Evolutionary conservation across 768 basidiomycete genomes (phyloP), one percentile per base, ranked within the genome.

Genomic region (Saitozyma sp.): DNA sequence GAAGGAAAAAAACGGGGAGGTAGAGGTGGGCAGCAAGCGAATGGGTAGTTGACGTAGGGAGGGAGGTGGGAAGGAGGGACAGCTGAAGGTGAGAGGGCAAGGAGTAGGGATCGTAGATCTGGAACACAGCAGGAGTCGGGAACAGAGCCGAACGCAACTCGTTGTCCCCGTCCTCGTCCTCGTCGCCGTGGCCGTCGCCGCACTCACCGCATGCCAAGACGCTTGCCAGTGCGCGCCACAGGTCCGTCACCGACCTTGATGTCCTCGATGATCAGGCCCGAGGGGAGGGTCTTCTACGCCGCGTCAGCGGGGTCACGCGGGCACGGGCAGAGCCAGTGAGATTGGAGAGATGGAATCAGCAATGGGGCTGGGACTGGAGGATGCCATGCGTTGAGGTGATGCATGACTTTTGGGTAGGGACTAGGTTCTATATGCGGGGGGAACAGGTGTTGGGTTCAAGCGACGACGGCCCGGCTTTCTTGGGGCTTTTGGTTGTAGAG

Each of bases 141-240:
- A 29, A 5, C 5, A 29, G 29, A 29, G 29, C 29, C 29, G 29
- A 29, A 29, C 5, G 29, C 29, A 29, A 29, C 29, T 29, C 29
- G 29, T 29, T 4, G 54, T 38, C 54, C 37, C 4, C 19, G 54
- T 38, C 54, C 37, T 16, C 14, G 10, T 38, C 8, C 10, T 39
- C 20, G 3, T 55, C 13, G 9, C 2, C 9, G 29, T 5, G 4
- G 14, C 54, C 20, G 19, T 5, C 29, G 29, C 29, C 29, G 29
- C 10, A 66, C 75, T 58, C 59, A 76, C 71, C 95, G 84, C 88
- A 98, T 90, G 58, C 82, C 83, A 54, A 96, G 84, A 49, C 82
- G 87, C 80, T 88, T 87, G 14, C 94, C 94, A 59, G 86, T 85
- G 83, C 94, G 96, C 16, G 90, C 92, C 73, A 84, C 83, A 43